Conservation (phyloP, 805 yeast species). For the Starmerella etchellsii region DNA sequence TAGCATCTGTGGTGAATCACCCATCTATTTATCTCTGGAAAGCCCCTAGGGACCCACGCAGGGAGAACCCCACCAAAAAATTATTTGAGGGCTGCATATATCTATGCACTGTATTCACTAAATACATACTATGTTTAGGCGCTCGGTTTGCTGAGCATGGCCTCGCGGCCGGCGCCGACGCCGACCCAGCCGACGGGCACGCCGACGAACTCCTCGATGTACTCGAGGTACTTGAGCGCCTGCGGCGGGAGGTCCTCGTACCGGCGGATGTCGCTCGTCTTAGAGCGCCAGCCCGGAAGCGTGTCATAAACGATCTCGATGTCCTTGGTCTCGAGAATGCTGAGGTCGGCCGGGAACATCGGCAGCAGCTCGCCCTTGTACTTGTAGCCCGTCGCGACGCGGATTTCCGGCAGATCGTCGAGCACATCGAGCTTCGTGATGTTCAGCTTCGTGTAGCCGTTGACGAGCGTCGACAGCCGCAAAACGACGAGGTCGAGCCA, state of each 20-base stretch:
- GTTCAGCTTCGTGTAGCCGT: constrained; percentile 89
- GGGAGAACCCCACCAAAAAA: too few species aligned
- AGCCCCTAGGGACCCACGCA: too few species aligned
- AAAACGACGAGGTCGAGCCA: constrained; percentile 96
- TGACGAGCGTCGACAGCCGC: constrained; percentile 79
- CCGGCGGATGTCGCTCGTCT: constrained; percentile 55
- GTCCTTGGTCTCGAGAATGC: constrained; percentile 46
- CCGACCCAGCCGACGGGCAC: constrained; percentile 96
- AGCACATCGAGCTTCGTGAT: constrained; percentile 92
- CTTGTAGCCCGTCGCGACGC: constrained; percentile 75
- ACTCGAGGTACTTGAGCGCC: constrained; percentile 73
- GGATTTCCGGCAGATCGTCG: constrained; percentile 76
- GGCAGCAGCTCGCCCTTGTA: constrained; percentile 62
- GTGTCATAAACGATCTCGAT: constrained; percentile 88
- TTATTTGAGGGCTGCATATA: too few species aligned
- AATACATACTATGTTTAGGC: too few species aligned
- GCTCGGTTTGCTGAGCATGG: constrained; percentile 63
- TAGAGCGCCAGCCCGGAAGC: constrained; percentile 87
- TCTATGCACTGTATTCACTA: too few species aligned
- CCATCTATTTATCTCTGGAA: too few species aligned
- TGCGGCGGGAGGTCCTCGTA: constrained; percentile 77
- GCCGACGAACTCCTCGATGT: constrained; percentile 68
- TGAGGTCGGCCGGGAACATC: constrained; percentile 87
- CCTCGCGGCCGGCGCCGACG: constrained; percentile 93
- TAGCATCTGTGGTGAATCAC: too few species aligned